These are phyloP conservation scores for Drechmeria coniospora DNA, from an alignment of 2,329 filamentous ascomycete species.

Conservation along the genomic window DNA sequence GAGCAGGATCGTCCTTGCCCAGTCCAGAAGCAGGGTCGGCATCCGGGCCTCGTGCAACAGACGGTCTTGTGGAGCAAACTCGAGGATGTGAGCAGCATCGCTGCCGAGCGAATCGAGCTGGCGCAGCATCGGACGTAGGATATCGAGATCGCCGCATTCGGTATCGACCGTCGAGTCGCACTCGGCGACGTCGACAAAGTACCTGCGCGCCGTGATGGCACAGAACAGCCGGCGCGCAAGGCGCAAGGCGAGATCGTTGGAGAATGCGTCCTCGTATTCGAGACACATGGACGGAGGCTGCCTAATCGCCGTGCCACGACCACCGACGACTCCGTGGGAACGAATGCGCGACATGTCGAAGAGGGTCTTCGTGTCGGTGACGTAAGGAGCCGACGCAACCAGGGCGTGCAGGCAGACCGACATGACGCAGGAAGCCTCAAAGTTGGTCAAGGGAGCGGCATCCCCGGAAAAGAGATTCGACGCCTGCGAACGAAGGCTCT, in stretches of 20 bases:
- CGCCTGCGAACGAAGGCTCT: constrained; percentile 20
- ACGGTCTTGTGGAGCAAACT: constrained; percentile 35
- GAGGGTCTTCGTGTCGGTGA: constrained; percentile 30
- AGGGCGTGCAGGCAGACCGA: constrained; percentile 49
- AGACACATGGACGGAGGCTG: constrained; percentile 36
- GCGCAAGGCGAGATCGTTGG: constrained; percentile 42
- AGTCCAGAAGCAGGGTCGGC: constrained; percentile 47
- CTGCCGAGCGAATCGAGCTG: constrained; percentile 37
- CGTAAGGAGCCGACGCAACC: constrained; percentile 39
- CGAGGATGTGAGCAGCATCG: constrained; percentile 27
- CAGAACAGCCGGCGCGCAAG: constrained; percentile 43
- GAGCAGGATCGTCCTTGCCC: constrained; percentile 59
- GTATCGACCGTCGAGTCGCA: constrained; percentile 18
- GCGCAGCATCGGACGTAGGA: constrained; percentile 32
- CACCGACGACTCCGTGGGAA: constrained; percentile 35
- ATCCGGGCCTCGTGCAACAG: constrained; percentile 40
- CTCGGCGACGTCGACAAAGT: constrained; percentile 29
- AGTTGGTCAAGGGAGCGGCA: constrained; percentile 18
- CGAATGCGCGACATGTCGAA: constrained; percentile 46
- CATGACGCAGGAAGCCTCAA: constrained; percentile 36
- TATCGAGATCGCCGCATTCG: constrained; percentile 20
- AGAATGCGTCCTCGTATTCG: constrained; percentile 47
- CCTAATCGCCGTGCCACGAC: constrained; percentile 27
- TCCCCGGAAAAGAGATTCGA: constrained; percentile 2
- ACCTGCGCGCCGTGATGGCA: constrained; percentile 37